A percentile compares a stretch with the other conserved stretches of the same genome.
Conservation (phyloP, 441 rosid species). For the Erodium texanum region DNA sequence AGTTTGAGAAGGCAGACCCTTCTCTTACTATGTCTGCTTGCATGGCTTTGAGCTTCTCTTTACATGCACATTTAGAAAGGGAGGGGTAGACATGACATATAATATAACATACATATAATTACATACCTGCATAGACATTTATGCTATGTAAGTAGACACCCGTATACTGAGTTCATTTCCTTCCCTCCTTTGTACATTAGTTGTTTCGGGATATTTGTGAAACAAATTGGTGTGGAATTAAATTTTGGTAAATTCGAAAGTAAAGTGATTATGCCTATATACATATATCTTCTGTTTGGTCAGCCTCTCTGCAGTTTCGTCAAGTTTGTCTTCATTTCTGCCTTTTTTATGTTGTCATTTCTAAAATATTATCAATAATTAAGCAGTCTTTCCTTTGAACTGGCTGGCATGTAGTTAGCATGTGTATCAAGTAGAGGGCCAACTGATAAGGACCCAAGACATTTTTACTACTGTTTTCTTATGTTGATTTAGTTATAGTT, state of each 20-base stretch:
- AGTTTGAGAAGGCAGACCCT: not conserved
- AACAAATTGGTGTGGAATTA: not conserved
- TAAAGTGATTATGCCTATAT: not conserved
- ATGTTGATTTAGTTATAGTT: constrained; percentile 12
- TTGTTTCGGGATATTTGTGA: not conserved
- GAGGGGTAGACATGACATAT: not conserved
- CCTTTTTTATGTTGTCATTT: not conserved
- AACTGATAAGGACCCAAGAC: not conserved
- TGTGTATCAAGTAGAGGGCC: not conserved
- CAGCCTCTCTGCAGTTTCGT: not conserved
- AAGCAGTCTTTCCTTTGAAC: not conserved
- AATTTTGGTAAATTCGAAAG: not conserved
- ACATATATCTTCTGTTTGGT: not conserved
- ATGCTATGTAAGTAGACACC: not conserved
- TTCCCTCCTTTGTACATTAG: not conserved
- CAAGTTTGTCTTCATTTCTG: not conserved
- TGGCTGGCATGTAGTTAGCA: not conserved
- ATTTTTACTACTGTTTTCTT: not conserved
- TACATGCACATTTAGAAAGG: not conserved
- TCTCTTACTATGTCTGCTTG: not conserved
- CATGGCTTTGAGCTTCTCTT: not conserved
- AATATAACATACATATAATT: not conserved
- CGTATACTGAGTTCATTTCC: not conserved
- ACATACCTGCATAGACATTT: not conserved
- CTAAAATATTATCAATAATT: not conserved